A percentile compares a stretch with the other conserved stretches of the same genome.
Conservation (phyloP, 495 filamentous ascomycete species). For the Bombardia bombarda region DNA sequence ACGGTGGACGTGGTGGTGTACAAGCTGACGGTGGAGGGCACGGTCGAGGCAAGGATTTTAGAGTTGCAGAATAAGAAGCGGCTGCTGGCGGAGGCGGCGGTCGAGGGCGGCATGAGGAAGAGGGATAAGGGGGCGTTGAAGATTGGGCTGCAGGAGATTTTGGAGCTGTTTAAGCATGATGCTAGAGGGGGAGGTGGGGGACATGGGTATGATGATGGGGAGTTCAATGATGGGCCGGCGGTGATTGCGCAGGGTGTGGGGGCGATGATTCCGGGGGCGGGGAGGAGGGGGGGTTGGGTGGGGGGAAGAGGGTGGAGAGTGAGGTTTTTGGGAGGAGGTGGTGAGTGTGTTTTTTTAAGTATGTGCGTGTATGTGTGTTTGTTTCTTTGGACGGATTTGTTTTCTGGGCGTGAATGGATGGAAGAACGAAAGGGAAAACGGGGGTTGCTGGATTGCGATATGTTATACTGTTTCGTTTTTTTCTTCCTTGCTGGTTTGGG, state of each 20-base stretch:
- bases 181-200: conserved; percentile 22
- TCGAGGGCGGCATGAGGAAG: conserved; percentile 37
- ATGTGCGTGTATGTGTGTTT: neutral
- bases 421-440: too few species aligned
- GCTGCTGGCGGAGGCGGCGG: conserved; percentile 59
- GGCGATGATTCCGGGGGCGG: neutral
- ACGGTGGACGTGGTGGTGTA: conserved; percentile 90
- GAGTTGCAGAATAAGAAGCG: conserved; percentile 90
- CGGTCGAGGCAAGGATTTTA: conserved; percentile 88
- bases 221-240: conserved; percentile 5
- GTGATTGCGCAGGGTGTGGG: conserved; percentile 9
- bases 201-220: neutral
- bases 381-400: too few species aligned
- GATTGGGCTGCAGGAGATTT: conserved; percentile 85
- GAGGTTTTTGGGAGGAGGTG: conserved; percentile 32
- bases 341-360: conserved; percentile 9
- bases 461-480: too few species aligned
- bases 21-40: conserved; percentile 74
- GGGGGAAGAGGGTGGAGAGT: conserved; percentile 18
- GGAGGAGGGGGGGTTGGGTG: conserved; percentile 5
- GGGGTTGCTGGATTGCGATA: too few species aligned
- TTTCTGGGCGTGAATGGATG: too few species aligned
- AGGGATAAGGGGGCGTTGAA: conserved; percentile 58
- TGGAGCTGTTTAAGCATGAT: conserved; percentile 79
- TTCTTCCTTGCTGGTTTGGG: too few species aligned